Conservation (phyloP, 1,139 yeast species). For the Yamadazyma atlantica region DNA sequence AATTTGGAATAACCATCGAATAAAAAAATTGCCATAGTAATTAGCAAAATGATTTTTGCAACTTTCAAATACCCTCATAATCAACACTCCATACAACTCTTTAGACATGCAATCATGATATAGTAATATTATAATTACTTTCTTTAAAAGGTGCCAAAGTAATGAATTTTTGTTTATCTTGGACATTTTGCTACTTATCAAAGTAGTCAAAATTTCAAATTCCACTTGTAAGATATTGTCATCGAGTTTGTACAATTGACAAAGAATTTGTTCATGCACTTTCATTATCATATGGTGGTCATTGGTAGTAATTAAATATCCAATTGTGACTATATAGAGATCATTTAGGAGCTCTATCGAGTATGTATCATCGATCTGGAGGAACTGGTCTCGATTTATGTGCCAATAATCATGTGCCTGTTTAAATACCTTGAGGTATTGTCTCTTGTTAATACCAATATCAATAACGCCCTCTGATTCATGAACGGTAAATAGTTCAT, state of each 20-base stretch:
- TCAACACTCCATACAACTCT: conserved; percentile 6
- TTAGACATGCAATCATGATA: conserved; percentile 1
- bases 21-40: conserved; percentile 37
- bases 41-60: conserved; percentile 41
- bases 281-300: conserved; percentile 38
- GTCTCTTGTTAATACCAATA: conserved; percentile 34
- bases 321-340: conserved; percentile 28
- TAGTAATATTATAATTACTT: conserved; percentile 20
- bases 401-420: conserved; percentile 38
- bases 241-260: conserved; percentile 13
- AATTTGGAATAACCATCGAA: conserved; percentile 30
- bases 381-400: conserved; percentile 2
- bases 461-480: conserved; percentile 19
- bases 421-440: conserved; percentile 32
- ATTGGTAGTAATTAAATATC: conserved; percentile 39
- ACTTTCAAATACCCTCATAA: conserved; percentile 27
- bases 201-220: conserved; percentile 30
- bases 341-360: conserved; percentile 6
- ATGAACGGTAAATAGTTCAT: conserved; percentile 1
- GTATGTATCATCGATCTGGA: background rate
- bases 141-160: conserved; percentile 39
- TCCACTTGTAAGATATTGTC: conserved; percentile 20
- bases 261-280: conserved; percentile 29
- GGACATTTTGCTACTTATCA: conserved; percentile 32
- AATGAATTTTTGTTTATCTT: conserved; percentile 45